A percentile compares a stretch with the other conserved stretches of the same genome.
phyloP scores from a whole-genome alignment of 345 rosid genomes.

The Leavenworthia alabamica region DNA sequence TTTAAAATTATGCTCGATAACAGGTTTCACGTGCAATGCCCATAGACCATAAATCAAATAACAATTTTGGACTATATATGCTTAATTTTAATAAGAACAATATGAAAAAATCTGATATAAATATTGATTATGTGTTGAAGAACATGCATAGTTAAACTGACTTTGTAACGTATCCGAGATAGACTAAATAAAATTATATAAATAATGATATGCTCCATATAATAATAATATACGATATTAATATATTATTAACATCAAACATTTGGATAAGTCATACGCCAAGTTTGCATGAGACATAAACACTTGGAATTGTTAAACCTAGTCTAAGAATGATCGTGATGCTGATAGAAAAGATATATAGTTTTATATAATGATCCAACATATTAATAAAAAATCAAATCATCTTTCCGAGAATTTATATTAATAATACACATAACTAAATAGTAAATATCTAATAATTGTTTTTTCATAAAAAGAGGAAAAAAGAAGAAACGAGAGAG shows the following conservation, averaged over 20 bases:
- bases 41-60: constrained; percentile 19
- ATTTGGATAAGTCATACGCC: constrained; percentile 25
- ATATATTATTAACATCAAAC: constrained; percentile 17
- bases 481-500: not conserved
- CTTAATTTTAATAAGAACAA: not conserved
- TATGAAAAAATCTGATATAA: not conserved
- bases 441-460: not conserved
- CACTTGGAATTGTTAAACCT: constrained; percentile 21
- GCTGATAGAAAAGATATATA: constrained; percentile 19
- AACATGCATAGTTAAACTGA: constrained; percentile 1
- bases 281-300: constrained; percentile 31
- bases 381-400: not conserved
- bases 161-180: not conserved
- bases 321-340: constrained; percentile 24
- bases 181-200: not conserved
- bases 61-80: constrained; percentile 9
- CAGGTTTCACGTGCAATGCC: constrained; percentile 34
- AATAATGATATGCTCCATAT: constrained; percentile 11
- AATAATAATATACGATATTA: constrained; percentile 1
- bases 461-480: too few species aligned
- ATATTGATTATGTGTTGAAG: not conserved
- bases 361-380: constrained; percentile 2
- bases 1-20: constrained; percentile 12
- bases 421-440: not conserved
- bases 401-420: not conserved